Percentiles rank a stretch among this genome's conserved stretches.
phyloP scores from a whole-genome alignment of 345 rosid genomes.

The Brassica carinata region DNA sequence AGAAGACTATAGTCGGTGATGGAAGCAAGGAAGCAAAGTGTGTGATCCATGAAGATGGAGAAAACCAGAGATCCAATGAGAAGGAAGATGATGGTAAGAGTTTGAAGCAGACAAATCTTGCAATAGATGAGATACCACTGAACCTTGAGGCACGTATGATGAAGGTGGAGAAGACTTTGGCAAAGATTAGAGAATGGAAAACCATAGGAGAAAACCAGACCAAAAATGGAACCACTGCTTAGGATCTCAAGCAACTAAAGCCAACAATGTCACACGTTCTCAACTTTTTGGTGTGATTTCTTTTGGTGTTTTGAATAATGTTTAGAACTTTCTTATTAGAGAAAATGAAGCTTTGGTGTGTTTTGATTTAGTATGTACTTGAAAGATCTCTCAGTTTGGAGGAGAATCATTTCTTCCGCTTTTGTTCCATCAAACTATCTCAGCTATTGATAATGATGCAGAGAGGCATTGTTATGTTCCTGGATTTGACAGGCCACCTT shows the following conservation, averaged over 20 bases:
- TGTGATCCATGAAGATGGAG: background rate
- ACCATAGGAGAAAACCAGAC: background rate
- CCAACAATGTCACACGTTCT: background rate
- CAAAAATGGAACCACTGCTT: background rate
- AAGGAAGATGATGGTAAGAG: background rate
- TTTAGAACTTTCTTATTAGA: background rate
- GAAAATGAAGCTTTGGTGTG: background rate
- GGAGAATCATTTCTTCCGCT: background rate
- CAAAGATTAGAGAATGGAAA: background rate
- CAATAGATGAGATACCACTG: background rate
- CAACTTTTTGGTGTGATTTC: background rate
- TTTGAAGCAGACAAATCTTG: slow-evolving; percentile 1
- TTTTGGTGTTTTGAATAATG: background rate
- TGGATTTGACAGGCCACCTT: no score
- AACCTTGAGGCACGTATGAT: slow-evolving; percentile 7
- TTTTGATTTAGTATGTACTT: background rate
- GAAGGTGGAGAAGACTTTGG: background rate
- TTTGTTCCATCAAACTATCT: background rate
- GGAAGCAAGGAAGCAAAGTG: background rate
- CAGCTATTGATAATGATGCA: no score
- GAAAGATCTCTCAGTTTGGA: background rate
- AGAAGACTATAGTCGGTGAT: background rate
- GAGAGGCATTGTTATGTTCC: no score
- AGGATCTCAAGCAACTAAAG: slow-evolving; percentile 2
- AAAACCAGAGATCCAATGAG: background rate